Conservation (phyloP, 495 filamentous ascomycete species). For the Staphylotrichum longicolle region DNA sequence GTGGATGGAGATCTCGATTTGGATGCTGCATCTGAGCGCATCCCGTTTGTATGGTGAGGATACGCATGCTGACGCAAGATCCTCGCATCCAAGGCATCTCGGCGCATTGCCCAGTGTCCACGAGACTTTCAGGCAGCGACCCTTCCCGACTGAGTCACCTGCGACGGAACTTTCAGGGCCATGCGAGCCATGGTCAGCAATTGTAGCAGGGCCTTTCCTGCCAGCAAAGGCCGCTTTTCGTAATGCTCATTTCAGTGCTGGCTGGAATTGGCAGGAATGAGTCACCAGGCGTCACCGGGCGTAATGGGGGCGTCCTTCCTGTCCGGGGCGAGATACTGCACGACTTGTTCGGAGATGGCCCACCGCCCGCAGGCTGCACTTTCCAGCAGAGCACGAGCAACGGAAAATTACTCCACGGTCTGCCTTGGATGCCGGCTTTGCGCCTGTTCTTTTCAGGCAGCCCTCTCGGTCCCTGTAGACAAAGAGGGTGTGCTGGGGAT, state of each 20-base stretch:
- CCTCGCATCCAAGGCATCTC: neutral
- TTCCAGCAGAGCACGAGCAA: too few species aligned
- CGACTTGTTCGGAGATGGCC: neutral
- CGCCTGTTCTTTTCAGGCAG: conserved; percentile 8
- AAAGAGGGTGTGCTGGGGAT: neutral
- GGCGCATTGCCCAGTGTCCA: neutral
- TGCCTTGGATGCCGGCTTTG: too few species aligned
- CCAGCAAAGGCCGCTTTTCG: neutral
- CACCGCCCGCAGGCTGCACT: too few species aligned
- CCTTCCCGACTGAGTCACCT: conserved; percentile 1
- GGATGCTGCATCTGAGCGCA: too few species aligned
- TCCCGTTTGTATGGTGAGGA: neutral
- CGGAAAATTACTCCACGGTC: too few species aligned
- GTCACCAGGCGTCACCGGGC: conserved; percentile 8
- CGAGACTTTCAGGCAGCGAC: neutral
- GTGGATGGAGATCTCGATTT: too few species aligned
- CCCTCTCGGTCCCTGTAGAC: neutral
- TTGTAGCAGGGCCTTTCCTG: too few species aligned
- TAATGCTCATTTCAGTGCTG: conserved; percentile 13
- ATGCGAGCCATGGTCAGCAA: too few species aligned
- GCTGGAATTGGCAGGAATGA: conserved; percentile 13
- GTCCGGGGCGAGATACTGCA: conserved; percentile 7
- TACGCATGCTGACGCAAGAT: conserved; percentile 10
- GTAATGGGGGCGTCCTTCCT: neutral
- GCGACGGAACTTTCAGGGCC: conserved; percentile 1